These are phyloP conservation scores for Plasmopara viticola DNA, from an alignment of 352 stramenopile species.

Conservation along the genomic window DNA sequence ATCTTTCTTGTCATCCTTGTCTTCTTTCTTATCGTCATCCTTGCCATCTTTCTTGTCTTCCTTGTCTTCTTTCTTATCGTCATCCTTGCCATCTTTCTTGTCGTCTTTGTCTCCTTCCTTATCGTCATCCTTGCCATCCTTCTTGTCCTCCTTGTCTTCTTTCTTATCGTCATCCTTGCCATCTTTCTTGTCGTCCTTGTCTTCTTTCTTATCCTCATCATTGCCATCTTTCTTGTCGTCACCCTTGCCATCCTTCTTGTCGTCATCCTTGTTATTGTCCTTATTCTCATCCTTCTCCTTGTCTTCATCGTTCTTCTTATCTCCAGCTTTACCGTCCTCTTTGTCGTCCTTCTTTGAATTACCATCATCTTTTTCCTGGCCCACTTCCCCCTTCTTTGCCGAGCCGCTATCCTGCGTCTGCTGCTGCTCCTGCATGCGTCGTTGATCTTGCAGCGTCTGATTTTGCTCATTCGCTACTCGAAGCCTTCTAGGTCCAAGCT, in stretches of 20 bases:
- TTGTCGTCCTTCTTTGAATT: background rate
- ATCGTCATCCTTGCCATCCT: constrained; percentile 1
- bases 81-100: background rate
- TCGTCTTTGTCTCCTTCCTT: background rate
- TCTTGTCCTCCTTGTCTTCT: background rate
- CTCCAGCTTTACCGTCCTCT: background rate
- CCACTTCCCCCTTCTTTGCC: constrained; percentile 2
- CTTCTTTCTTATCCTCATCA: background rate
- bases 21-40: background rate
- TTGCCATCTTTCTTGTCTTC: constrained; percentile 3
- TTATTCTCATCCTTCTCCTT: background rate
- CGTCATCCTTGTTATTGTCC: background rate
- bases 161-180: constrained; percentile 3
- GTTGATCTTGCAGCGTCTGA: constrained; percentile 10
- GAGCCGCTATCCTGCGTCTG: background rate
- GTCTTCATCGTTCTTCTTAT: background rate
- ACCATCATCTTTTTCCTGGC: constrained; percentile 1
- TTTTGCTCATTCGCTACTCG: constrained; percentile 11
- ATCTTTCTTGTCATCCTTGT: constrained; percentile 9
- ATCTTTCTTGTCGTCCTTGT: background rate
- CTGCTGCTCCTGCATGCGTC: constrained; percentile 2
- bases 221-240: constrained; percentile 1
- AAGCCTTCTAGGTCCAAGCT: constrained; percentile 16
- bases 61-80: constrained; percentile 1
- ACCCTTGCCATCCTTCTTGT: constrained; percentile 1